Evolutionary conservation across 2,329 filamentous ascomycete species (phyloP).

Genomic region (Aspergillus carbonarius): DNA sequence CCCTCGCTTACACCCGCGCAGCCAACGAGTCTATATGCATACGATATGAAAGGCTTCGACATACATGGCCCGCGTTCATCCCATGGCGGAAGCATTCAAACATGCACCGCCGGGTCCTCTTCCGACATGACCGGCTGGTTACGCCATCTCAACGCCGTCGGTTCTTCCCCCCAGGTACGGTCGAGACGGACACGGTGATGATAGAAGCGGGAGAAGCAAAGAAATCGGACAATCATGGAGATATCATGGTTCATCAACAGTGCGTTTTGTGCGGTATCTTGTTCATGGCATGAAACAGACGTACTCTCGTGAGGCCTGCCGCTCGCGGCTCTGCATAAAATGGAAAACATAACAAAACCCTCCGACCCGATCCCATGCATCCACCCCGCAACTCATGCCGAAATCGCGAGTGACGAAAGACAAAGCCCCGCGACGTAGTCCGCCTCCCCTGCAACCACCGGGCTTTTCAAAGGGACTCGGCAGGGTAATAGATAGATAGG

Average conservation of each 20-base stretch:
- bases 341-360: slow-evolving; percentile 12
- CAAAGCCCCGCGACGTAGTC: slow-evolving; percentile 8
- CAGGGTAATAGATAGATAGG: slow-evolving; percentile 17
- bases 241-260: slow-evolving; percentile 35
- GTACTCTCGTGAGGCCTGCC: slow-evolving; percentile 26
- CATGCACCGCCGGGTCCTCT: slow-evolving; percentile 16
- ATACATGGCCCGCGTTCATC: slow-evolving; percentile 14
- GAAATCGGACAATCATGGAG: slow-evolving; percentile 13
- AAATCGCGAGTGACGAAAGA: slow-evolving; percentile 1
- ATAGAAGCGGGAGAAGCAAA: neutral
- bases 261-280: slow-evolving; percentile 40
- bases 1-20: neutral
- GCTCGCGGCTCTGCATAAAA: slow-evolving; percentile 22
- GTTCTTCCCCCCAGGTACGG: neutral
- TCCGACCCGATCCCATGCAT: slow-evolving; percentile 16
- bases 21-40: slow-evolving; percentile 19
- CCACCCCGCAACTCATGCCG: slow-evolving; percentile 16
- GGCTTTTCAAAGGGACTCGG: slow-evolving; percentile 13
- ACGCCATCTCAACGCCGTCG: neutral
- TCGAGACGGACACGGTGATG: neutral
- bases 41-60: slow-evolving; percentile 13
- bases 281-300: slow-evolving; percentile 35
- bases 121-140: neutral
- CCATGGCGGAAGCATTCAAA: slow-evolving; percentile 19
- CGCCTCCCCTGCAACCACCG: slow-evolving; percentile 12